A percentile compares a stretch with the other conserved stretches of the same genome.
phyloP scores from a whole-genome alignment of 805 yeast species.

The Scheffersomyces lignosus region DNA sequence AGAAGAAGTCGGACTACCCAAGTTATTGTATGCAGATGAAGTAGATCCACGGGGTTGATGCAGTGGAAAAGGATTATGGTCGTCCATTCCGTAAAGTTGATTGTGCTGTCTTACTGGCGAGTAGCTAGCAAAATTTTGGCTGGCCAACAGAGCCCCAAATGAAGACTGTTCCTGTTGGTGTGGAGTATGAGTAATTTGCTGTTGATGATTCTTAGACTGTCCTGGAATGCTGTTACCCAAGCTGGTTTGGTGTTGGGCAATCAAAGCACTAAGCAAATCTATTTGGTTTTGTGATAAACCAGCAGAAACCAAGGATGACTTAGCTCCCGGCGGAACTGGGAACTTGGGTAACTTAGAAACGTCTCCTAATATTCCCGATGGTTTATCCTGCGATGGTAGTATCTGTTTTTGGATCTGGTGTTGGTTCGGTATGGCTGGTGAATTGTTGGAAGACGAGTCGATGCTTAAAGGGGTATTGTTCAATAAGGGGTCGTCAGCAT shows the following conservation, averaged over 20 bases:
- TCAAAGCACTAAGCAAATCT: constrained; percentile 68
- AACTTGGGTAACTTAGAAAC: constrained; percentile 54
- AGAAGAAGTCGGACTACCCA: not conserved
- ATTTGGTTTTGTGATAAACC: constrained; percentile 71
- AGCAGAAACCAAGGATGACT: constrained; percentile 58
- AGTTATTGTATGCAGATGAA: not conserved
- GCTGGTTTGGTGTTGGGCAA: constrained; percentile 62
- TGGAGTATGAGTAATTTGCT: not conserved
- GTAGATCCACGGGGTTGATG: not conserved
- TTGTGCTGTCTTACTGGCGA: constrained; percentile 16
- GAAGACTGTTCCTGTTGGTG: not conserved
- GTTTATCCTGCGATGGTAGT: constrained; percentile 8
- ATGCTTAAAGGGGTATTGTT: not conserved
- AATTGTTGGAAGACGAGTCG: not conserved
- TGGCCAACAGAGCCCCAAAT: not conserved
- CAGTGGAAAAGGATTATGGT: not conserved
- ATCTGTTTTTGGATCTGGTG: constrained; percentile 4
- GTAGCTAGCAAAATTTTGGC: not conserved
- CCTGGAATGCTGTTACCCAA: constrained; percentile 12
- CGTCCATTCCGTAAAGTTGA: constrained; percentile 6
- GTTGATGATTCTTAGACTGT: not conserved
- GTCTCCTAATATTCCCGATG: constrained; percentile 2
- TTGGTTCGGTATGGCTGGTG: constrained; percentile 9
- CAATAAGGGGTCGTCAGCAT: not conserved
- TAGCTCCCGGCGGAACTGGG: constrained; percentile 74